A percentile compares a stretch with the other conserved stretches of the same genome.
These are phyloP conservation scores for Aspergillus quadrilineatus DNA, from an alignment of 2,329 filamentous ascomycete species.

Conservation along the genomic window DNA sequence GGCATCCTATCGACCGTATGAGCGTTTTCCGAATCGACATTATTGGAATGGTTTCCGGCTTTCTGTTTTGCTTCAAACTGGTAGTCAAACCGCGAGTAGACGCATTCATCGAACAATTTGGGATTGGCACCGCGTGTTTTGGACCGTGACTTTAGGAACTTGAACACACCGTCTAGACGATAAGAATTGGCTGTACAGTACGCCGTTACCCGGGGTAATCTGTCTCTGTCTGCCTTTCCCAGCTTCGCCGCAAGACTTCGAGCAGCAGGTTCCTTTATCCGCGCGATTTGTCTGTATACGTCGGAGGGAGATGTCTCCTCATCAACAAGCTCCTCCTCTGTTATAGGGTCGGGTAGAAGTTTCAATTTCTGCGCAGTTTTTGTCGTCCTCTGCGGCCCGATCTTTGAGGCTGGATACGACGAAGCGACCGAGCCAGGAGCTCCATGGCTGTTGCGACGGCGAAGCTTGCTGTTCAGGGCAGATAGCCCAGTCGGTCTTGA, in stretches of 20 bases:
- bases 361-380: constrained; percentile 97
- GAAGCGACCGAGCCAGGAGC: constrained; percentile 50
- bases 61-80: constrained; percentile 49
- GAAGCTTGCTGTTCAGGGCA: constrained; percentile 81
- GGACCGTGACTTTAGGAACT: constrained; percentile 81
- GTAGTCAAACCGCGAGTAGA: constrained; percentile 93
- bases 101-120: constrained; percentile 94
- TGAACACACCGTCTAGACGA: constrained; percentile 83
- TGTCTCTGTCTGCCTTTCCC: constrained; percentile 87
- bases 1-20: constrained; percentile 30
- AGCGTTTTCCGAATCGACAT: constrained; percentile 27
- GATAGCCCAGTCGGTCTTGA: constrained; percentile 65
- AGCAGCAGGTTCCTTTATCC: constrained; percentile 95
- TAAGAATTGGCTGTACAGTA: constrained; percentile 95
- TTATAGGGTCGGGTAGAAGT: constrained; percentile 86
- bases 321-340: constrained; percentile 74
- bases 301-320: constrained; percentile 84
- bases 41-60: constrained; percentile 23
- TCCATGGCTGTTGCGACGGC: constrained; percentile 80
- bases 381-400: constrained; percentile 90
- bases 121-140: constrained; percentile 77
- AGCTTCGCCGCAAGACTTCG: constrained; percentile 86
- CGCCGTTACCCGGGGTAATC: constrained; percentile 86
- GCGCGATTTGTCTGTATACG: constrained; percentile 95
- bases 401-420: constrained; percentile 60